Conservation (phyloP, 1,139 yeast genomes). For the Ashbya aceris region DNA sequence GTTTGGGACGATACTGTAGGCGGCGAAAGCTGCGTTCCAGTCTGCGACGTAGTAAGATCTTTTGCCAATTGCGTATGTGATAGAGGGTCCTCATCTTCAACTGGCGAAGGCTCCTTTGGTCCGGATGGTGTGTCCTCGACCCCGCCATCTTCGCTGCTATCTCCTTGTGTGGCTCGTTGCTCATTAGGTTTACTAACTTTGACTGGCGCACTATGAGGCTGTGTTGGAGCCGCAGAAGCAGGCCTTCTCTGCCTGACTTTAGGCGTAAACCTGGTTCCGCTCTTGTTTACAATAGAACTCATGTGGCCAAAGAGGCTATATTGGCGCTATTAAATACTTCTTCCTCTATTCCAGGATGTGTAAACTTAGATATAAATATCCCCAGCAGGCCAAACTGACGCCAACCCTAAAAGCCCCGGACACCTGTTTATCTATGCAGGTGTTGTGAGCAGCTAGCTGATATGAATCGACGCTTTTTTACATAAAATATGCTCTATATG, state of each 20-base stretch:
- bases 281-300: conserved; percentile 33
- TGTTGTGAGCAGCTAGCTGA: too few species aligned
- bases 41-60: conserved; percentile 9
- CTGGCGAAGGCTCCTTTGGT: conserved; percentile 1
- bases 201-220: neutral
- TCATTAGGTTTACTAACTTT: conserved; percentile 3
- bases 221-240: conserved; percentile 11
- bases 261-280: conserved; percentile 35
- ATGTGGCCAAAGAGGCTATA: conserved; percentile 7
- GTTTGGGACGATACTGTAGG: conserved; percentile 1
- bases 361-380: too few species aligned
- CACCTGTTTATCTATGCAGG: too few species aligned
- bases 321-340: neutral
- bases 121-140: conserved; percentile 4
- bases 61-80: conserved; percentile 7
- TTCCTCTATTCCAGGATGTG: neutral
- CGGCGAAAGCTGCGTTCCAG: conserved; percentile 12
- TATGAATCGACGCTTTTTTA: too few species aligned
- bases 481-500: too few species aligned
- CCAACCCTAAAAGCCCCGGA: too few species aligned
- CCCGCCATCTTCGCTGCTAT: conserved; percentile 5
- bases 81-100: conserved; percentile 9
- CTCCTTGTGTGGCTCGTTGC: conserved; percentile 5
- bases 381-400: too few species aligned
- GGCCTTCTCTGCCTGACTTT: conserved; percentile 33